phyloP scores from a whole-genome alignment of 1,284 basidiomycete genomes.

The Gymnopus androsaceus region DNA sequence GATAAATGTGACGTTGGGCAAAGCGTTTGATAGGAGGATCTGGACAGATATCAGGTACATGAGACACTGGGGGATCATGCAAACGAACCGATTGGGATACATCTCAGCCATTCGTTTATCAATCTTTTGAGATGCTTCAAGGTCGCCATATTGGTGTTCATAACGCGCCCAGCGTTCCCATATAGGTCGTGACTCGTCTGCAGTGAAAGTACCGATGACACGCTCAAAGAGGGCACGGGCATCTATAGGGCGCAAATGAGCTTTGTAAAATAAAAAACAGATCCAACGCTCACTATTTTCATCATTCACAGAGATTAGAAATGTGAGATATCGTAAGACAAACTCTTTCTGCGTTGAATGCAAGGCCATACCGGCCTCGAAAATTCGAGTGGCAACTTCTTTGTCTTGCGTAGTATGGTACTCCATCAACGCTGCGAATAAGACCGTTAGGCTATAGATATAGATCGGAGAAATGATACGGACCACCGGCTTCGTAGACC shows the following conservation, averaged over 20 bases:
- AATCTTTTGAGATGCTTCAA: constrained; percentile 87
- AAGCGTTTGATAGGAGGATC: constrained; percentile 92
- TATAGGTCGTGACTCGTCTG: constrained; percentile 81
- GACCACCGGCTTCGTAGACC: constrained; percentile 90
- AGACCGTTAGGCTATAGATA: constrained; percentile 4
- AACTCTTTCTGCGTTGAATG: constrained; percentile 87
- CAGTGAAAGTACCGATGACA: constrained; percentile 76
- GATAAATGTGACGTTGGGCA: constrained; percentile 87
- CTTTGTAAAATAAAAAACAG: constrained; percentile 4
- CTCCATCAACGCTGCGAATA: constrained; percentile 82
- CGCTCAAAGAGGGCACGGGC: constrained; percentile 95
- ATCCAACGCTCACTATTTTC: constrained; percentile 74
- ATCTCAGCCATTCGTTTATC: constrained; percentile 87
- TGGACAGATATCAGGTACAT: constrained; percentile 30
- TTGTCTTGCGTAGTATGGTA: constrained; percentile 92
- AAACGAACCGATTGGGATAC: constrained; percentile 74
- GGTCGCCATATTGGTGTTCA: constrained; percentile 93
- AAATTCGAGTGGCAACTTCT: constrained; percentile 87
- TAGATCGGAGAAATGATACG: constrained; percentile 27
- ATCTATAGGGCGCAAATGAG: constrained; percentile 51
- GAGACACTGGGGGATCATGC: constrained; percentile 3
- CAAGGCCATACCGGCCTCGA: constrained; percentile 89
- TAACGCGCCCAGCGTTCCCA: constrained; percentile 97
- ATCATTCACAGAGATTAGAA: constrained; percentile 94
- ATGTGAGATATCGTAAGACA: constrained; percentile 87